Evolutionary conservation across 2,329 filamentous ascomycete genomes (phyloP), one percentile per base, ranked within the genome.

Genomic region (Nothopassalora personata): DNA sequence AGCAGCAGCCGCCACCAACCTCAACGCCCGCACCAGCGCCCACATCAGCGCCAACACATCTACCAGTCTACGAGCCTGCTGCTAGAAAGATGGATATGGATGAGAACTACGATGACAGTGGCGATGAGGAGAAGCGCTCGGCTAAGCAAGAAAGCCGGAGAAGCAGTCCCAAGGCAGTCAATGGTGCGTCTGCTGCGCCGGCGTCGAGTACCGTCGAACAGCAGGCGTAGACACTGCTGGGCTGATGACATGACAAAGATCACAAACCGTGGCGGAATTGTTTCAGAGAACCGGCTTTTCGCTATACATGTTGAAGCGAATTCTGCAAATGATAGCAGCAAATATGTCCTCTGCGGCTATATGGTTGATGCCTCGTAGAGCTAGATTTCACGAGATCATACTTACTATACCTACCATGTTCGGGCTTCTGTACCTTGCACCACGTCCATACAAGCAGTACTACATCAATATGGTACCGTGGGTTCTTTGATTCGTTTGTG

Each of bases 21-120:
- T 74, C 80, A 34, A 78, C 76, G 54, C 75, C 69, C 36, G 75
- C 75, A 11, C 78, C 57, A 9, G 47, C 27, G 15, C 30, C 73
- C 15, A 51, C 49, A 15, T 30, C 49, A n/a, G 49, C 30, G 30
- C 49, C 49, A 69, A 57, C 28, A 51, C 78, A 74, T 59, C 70
- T 76, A 45, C 69, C 65, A n/a, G 74, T 80, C 18, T 86, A 86
- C 59, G 93, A 97, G 76, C 90, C 91, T 55, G 91, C 94, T 34
- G 91, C 91, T 19, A 83, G 94, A 23, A 96, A 96, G 75, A 95
- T 99, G 85, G 93, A 97, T 6, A 90, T 97, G 19, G 92, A 99
- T 67, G 94, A 99, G 73, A 89, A 97, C 72, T 97, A 99, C 69
- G 93, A 97, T 72, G 93, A 97, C 69, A 93, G 92, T 58, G 90